Evolutionary conservation across 2,329 filamentous ascomycete genomes (phyloP).

Genomic region (Calonectria hongkongensis): DNA sequence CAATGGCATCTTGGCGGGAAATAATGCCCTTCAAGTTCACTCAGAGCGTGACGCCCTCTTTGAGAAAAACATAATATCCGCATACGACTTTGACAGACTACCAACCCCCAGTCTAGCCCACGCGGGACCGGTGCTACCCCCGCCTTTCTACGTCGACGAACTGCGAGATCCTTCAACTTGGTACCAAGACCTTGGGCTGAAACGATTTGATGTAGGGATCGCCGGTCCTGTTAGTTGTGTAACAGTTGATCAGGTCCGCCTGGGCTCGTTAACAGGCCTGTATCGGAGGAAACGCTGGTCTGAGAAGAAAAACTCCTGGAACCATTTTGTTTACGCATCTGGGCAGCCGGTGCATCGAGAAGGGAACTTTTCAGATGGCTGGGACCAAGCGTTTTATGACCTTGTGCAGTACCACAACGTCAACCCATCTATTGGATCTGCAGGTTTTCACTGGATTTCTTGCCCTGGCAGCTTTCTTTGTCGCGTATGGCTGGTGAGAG

Average conservation of each 20-base stretch:
- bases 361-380: not conserved
- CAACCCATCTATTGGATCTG: constrained; percentile 13
- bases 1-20: not conserved
- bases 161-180: constrained; percentile 8
- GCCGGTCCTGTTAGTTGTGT: not conserved
- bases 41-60: not conserved
- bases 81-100: not conserved
- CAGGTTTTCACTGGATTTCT: constrained; percentile 8
- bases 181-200: constrained; percentile 1
- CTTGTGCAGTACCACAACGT: constrained; percentile 7
- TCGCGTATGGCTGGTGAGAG: not conserved
- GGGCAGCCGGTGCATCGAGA: not conserved
- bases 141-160: not conserved
- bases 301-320: not conserved
- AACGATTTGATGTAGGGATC: not conserved
- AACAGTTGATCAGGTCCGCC: not conserved
- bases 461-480: constrained; percentile 1
- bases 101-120: not conserved
- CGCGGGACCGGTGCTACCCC: not conserved
- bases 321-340: constrained; percentile 19
- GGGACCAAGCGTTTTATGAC: constrained; percentile 20
- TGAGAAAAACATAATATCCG: not conserved
- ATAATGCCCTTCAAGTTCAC: not conserved
- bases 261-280: not conserved
- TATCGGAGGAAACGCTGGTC: not conserved